Evolutionary conservation across 1,284 basidiomycete genomes (phyloP), one percentile per base, ranked within the genome.

Genomic region (Apiotrichum porosum): DNA sequence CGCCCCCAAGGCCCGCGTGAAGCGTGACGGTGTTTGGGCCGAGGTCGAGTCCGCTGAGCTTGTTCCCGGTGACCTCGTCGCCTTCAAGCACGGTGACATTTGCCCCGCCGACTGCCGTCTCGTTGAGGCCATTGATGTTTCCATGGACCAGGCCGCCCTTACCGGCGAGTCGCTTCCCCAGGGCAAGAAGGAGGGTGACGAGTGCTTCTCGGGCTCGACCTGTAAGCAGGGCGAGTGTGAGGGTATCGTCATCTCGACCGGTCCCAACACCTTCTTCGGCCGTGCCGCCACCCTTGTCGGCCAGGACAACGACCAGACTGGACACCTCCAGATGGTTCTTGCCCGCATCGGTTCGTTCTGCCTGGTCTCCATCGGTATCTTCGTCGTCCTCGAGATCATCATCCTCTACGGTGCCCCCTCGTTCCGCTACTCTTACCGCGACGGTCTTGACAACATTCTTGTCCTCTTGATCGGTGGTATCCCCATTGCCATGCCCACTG

Each of bases 391-490:
- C 42, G 89, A 93, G 75, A 92, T 93, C 56, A 78, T 91, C 71
- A 82, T 87, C 60, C 80, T 93, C 51, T 93, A 93, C 73, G 85
- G 88, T 46, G 85, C 82, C 38, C 85, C 87, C 44, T 85, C 82
- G 36, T 93, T 87, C 85, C 79, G 79, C 51, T 94, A 88, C 80
- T 75, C 68, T 42, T 97, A 97, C 80, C 89, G 92, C 68, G 85
- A 84, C 58, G 92, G 92, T 79, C 85, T 97, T 62, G 84, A 97
- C 80, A 88, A 92, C 80, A 92, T 95, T 77, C 82, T 95, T 41
- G 90, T 95, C 62, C 86, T 95, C 72, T 81, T 97, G 81, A 95
- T 97, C 77, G 89, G 92, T 81, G 92, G 92, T 81, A 95, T 97
- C 68, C 93, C 93, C 69, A 95, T 95, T 77, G 92, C 91, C 72